Conservation (phyloP, 1,139 yeast genomes). For the Pneumocystis jirovecii region DNA sequence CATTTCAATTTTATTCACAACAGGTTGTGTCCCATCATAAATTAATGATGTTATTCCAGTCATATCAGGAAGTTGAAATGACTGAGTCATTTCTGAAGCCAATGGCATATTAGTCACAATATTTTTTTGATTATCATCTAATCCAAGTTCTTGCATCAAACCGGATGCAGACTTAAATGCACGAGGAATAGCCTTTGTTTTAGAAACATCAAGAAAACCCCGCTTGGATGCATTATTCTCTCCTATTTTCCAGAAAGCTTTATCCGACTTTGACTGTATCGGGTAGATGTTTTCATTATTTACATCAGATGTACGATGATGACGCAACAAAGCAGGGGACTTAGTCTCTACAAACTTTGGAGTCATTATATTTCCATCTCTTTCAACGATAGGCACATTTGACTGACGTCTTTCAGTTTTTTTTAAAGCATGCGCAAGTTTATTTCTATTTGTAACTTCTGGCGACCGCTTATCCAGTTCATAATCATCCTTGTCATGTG, state of each 20-base stretch:
- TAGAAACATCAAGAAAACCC: neutral
- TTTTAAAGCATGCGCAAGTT: neutral
- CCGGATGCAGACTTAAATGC: constrained; percentile 9
- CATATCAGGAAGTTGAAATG: constrained; percentile 1
- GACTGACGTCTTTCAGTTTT: neutral
- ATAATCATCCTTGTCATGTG: neutral
- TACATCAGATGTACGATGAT: neutral
- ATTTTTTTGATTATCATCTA: constrained; percentile 2
- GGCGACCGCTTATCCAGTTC: neutral
- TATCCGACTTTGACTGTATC: neutral
- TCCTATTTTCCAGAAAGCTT: neutral
- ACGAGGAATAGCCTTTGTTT: neutral
- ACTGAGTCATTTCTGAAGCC: constrained; percentile 7
- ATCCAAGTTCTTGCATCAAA: constrained; percentile 8
- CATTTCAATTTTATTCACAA: neutral
- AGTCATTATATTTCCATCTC: neutral
- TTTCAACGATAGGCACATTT: neutral
- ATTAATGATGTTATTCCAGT: neutral
- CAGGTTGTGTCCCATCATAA: neutral
- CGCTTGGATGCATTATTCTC: neutral
- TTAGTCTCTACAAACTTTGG: neutral
- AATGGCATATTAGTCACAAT: constrained; percentile 2
- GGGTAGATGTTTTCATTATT: neutral
- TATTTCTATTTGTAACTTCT: neutral
- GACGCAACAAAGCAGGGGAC: neutral